These are phyloP conservation scores for Crucihimalaya himalaica DNA, from an alignment of 345 rosid genomes.

Conservation along the genomic window DNA sequence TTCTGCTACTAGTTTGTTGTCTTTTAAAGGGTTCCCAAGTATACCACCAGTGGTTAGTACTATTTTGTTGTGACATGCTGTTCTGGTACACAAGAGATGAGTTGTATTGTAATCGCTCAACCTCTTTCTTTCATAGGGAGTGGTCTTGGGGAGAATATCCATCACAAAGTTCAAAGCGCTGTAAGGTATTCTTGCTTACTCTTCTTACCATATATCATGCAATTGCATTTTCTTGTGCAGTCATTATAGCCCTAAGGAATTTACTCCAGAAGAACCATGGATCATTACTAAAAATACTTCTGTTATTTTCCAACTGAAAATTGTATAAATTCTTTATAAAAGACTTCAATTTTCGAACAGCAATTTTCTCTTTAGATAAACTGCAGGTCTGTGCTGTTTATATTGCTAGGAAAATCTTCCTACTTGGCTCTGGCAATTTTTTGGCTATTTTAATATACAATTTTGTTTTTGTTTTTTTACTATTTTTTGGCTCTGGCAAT, in stretches of 20 bases:
- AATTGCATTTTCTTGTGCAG: background rate
- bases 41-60: background rate
- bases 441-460: background rate
- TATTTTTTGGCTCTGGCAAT: background rate
- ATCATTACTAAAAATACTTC: background rate
- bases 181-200: conserved; percentile 49
- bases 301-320: background rate
- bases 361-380: background rate
- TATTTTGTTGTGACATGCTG: background rate
- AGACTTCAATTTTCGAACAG: background rate
- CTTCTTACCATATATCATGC: background rate
- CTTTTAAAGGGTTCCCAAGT: background rate
- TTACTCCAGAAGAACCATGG: conserved; percentile 1
- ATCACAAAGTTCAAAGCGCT: conserved; percentile 41
- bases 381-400: background rate
- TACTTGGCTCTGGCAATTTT: background rate
- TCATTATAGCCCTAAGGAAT: conserved; percentile 9
- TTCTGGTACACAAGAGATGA: conserved; percentile 8
- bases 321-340: background rate
- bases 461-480: too few relatives aligned
- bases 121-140: conserved; percentile 44
- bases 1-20: background rate
- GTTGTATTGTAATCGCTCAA: conserved; percentile 19
- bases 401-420: background rate
- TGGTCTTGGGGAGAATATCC: conserved; percentile 35